Evolutionary conservation across 192 early-diverging fungal species (phyloP), one percentile per base, ranked within the genome.

Genomic region (Thamnidium elegans): DNA sequence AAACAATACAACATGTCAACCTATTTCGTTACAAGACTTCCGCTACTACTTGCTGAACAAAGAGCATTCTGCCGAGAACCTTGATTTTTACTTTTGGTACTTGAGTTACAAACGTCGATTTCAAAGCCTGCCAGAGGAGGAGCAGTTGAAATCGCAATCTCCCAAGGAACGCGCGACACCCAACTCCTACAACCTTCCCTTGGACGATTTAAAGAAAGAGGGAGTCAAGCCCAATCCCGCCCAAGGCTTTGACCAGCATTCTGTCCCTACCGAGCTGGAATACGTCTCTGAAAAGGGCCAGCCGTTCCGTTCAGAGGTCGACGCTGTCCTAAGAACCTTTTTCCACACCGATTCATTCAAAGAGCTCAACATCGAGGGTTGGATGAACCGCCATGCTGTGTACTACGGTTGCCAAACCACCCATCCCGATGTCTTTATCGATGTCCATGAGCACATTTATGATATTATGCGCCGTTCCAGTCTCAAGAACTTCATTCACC

Each of bases 21-120:
- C 70, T 15, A 71, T 71, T 30, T 71, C 70, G 2, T 17, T 65
- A 44, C 58, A 62, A 19, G 70, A 71, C 10, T 72, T 72, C 19
- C 48, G 52, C 20, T 42, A 45, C 36, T 72, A 53, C 26, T 30
- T 72, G 6, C n/a, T 47, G 52, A 44, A 66, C 39, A 65, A 61
- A 55, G 70, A 72, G 14, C 65, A 61, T 39, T 53, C 70, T 9
- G 34, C 50, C 0, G 64, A 72, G 32, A 72, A 72, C 17, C 47
- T 72, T 36, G 55, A 66, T 11, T 72, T 72, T 36, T 65, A 72
- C 43, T 52, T 44, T 47, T 72, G 66, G 66, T 67, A 46, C 23
- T 44, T 63, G 11, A 63, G 55, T 20, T 70, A 70, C 47, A 31
- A 48, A 10, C 46, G 45, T 44, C n/a, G 63, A 32, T 70, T 63